A percentile compares a stretch with the other conserved stretches of the same genome.
These are phyloP conservation scores for Trichoderma sp. DNA, from an alignment of 2,329 filamentous ascomycete species.

Conservation along the genomic window DNA sequence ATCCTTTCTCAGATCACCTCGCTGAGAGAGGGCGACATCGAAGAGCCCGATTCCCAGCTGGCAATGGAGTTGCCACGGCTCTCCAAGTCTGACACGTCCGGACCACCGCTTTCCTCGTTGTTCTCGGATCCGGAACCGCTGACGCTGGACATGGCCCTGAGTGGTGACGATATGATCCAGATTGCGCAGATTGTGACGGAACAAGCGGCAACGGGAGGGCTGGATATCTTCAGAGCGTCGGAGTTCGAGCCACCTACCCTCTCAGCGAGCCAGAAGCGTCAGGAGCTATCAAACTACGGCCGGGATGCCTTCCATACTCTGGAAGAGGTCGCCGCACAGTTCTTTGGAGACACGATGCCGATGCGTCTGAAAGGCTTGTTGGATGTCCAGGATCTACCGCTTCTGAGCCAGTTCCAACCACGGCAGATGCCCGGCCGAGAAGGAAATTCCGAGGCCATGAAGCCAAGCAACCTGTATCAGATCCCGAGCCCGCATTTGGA, in stretches of 20 bases:
- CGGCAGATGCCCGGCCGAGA: conserved; percentile 50
- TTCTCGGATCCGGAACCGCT: conserved; percentile 63
- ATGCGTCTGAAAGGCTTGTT: conserved; percentile 52
- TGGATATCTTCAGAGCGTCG: conserved; percentile 41
- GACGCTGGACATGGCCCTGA: conserved; percentile 47
- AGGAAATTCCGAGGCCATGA: conserved; percentile 49
- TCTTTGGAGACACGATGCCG: conserved; percentile 46
- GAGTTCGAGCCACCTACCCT: conserved; percentile 31
- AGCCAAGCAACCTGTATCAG: conserved; percentile 58
- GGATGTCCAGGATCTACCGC: conserved; percentile 60
- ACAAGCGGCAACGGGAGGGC: conserved; percentile 61
- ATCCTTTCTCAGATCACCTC: conserved; percentile 56
- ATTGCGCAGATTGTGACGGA: conserved; percentile 73
- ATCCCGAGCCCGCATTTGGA: conserved; percentile 72
- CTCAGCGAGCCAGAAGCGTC: conserved; percentile 42
- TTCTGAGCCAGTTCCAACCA: conserved; percentile 56
- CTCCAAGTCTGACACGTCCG: conserved; percentile 51
- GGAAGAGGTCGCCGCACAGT: conserved; percentile 48
- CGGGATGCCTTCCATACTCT: conserved; percentile 55
- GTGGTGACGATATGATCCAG: conserved; percentile 64
- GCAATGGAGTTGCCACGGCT: conserved; percentile 54
- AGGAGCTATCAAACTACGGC: conserved; percentile 47
- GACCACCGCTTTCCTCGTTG: conserved; percentile 56
- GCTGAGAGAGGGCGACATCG: conserved; percentile 52
- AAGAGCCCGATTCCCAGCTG: conserved; percentile 52